Base-by-base conservation (phyloP, 2,329 filamentous ascomycete genomes). In the Aspergillus neoniger region DNA sequence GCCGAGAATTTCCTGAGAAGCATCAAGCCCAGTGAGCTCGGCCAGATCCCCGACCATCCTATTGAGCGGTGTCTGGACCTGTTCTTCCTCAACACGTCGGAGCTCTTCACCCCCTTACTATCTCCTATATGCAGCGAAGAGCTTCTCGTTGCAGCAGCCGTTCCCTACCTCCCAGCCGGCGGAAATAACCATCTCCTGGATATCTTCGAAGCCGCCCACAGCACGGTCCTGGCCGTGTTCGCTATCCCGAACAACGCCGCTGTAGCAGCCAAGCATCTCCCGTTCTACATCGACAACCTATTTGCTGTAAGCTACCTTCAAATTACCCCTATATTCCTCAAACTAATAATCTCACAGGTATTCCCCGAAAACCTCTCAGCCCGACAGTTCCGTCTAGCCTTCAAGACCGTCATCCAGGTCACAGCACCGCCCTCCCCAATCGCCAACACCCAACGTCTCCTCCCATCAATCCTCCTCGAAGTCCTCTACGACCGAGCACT, bases 131-230 rank as follows among this genome's bases (percentile, higher is more conserved):
- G 85, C 2, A 91, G 88, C 68, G 91, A 96, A 67, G 81, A 86
- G 2, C 81, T 96, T 2, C 84, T 96, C 15, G 81, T 96, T 55
- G 84, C 88, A 36, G 88, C 91, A 1, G 90, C 92, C 6, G 85
- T 86, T 5, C 85, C 89, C 0, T 95, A 96, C 71, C 85, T 97
- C 3, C 81, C 82, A 47, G 78, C 84, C n/a, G 84, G 82, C 25
- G 81, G 81, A 17, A 83, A 86, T 64, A 77, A 79, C 21, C 77
- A 84, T 49, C 80, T 90, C 9, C 77, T 88, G 2, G 83, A 88
- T 43, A 86, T 96, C n/a, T 96, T 96, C 69, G 93, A 97, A 76
- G 87, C 93, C 1, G 91, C 92, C 0, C 93, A 97, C 77, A 91
- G 89, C 65, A 86, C 93, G 44, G 85, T 91, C 65, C 85, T 97